These are phyloP conservation scores for Saccharum hybrid DNA, from an alignment of 202 grass and related monocot genomes.

Conservation along the genomic window DNA sequence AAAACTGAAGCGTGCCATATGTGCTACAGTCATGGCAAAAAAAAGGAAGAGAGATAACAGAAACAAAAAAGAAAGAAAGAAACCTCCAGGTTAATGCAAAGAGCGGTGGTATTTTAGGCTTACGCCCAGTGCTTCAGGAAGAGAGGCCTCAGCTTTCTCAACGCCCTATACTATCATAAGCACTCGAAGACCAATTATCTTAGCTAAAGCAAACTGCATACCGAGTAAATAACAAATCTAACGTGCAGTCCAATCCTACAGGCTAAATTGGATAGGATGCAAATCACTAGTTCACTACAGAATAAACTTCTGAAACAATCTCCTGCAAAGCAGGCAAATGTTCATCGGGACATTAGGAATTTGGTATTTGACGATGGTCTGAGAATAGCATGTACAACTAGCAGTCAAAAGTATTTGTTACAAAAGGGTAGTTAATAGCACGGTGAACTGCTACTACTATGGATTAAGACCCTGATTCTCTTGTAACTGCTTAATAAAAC, in stretches of 20 bases:
- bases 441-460: neutral
- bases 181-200: too few species aligned
- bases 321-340: neutral
- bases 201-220: too few species aligned
- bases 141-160: neutral
- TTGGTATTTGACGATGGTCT: neutral
- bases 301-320: slow-evolving; percentile 11
- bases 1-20: neutral
- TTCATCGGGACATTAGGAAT: neutral
- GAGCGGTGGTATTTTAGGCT: too few species aligned
- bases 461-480: neutral
- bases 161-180: neutral
- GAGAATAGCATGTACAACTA: neutral
- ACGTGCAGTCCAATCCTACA: too few species aligned
- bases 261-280: neutral
- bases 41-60: too few species aligned
- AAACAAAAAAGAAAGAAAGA: too few species aligned
- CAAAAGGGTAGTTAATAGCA: neutral
- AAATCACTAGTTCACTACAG: neutral
- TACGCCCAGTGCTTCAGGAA: neutral
- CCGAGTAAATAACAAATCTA: too few species aligned
- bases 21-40: too few species aligned
- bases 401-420: neutral
- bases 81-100: too few species aligned
- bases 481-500: neutral